Conservation (phyloP, 2,329 filamentous ascomycete genomes). For the Diaporthe amygdali region DNA sequence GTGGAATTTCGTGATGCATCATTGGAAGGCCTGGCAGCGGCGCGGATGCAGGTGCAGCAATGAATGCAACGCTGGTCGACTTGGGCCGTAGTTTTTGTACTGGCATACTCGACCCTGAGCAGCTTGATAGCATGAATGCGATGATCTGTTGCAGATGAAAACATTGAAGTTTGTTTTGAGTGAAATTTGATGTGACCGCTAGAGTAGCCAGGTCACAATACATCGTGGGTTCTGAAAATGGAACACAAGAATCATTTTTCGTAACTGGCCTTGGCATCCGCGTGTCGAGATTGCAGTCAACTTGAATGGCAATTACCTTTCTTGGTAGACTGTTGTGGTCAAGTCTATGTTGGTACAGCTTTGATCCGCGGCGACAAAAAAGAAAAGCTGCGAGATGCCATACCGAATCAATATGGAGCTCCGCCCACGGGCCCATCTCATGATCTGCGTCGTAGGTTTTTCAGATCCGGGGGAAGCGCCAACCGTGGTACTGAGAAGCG, state of each 20-base stretch:
- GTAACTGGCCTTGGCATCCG: neutral
- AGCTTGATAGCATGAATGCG: conserved; percentile 18
- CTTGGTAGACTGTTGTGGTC: neutral
- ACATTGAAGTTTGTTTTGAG: neutral
- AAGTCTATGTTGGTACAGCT: neutral
- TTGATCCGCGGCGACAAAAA: no score
- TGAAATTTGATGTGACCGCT: neutral
- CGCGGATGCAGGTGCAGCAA: neutral
- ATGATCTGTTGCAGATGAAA: neutral
- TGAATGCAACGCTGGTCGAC: neutral
- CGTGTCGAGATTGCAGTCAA: neutral
- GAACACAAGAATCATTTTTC: neutral
- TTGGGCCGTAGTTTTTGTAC: neutral
- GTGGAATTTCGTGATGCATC: neutral
- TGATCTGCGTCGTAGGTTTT: neutral
- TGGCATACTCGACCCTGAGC: neutral
- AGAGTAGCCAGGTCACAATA: neutral
- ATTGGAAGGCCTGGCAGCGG: neutral
- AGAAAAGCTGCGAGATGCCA: no score
- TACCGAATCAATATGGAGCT: neutral
- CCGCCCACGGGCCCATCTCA: neutral
- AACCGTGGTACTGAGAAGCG: neutral
- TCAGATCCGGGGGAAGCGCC: conserved; percentile 4
- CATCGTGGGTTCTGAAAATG: no score
- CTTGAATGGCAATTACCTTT: no score